Percentiles rank a stretch among this genome's conserved stretches.
Evolutionary conservation across 179 eudicot genomes (phyloP).

Genomic region (Vitellaria paradoxa): DNA sequence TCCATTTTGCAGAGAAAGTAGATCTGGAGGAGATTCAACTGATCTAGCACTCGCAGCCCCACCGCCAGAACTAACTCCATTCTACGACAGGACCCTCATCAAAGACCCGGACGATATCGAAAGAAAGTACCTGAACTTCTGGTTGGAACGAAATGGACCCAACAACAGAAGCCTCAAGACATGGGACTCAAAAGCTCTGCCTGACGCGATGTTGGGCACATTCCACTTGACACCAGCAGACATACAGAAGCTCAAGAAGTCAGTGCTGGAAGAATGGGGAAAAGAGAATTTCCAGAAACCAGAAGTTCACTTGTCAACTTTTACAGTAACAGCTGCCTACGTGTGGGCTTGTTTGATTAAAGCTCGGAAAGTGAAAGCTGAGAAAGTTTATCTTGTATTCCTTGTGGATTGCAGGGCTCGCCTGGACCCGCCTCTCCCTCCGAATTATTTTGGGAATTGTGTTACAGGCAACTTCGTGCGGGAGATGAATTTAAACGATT

Average conservation of each 20-base stretch:
- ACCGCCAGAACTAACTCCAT: constrained; percentile 14
- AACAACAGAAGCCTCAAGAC: neutral
- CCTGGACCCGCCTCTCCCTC: constrained; percentile 29
- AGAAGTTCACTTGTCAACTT: constrained; percentile 20
- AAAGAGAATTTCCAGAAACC: neutral
- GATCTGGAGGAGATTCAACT: too few species aligned
- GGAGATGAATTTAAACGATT: constrained; percentile 21
- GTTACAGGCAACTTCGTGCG: constrained; percentile 25
- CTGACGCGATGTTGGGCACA: constrained; percentile 30
- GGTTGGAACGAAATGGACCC: neutral
- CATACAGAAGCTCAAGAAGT: constrained; percentile 20
- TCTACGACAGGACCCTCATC: constrained; percentile 33
- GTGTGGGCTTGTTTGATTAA: constrained; percentile 34
- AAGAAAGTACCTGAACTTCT: constrained; percentile 18
- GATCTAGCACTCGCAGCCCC: too few species aligned
- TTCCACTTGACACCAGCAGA: constrained; percentile 24
- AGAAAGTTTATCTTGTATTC: constrained; percentile 31
- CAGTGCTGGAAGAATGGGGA: constrained; percentile 16
- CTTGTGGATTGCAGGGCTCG: constrained; percentile 45
- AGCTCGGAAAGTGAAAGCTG: constrained; percentile 10
- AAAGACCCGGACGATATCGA: constrained; percentile 22
- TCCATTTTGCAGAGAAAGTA: too few species aligned
- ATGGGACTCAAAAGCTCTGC: neutral
- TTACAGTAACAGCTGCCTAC: constrained; percentile 25
- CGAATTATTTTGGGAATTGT: constrained; percentile 52